Conservation (phyloP, 768 basidiomycete species). For the Strobilomyces dryophilus region DNA sequence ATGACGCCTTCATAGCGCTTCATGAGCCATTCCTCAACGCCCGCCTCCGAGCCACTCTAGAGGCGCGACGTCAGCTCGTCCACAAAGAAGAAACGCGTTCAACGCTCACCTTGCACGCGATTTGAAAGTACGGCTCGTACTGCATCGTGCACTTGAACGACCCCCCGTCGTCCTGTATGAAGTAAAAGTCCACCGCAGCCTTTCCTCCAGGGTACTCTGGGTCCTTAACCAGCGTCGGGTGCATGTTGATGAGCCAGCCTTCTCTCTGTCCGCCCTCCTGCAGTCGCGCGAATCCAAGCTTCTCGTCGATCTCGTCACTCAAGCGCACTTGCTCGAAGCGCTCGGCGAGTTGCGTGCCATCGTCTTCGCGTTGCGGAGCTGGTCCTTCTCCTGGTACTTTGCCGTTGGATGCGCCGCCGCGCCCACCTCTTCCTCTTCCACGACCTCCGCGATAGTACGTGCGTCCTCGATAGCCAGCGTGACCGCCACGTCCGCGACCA, state of each 20-base stretch:
- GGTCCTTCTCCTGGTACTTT: constrained; percentile 40
- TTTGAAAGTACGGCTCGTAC: constrained; percentile 93
- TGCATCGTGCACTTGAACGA: constrained; percentile 93
- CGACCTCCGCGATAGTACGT: constrained; percentile 45
- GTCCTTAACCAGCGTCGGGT: constrained; percentile 90
- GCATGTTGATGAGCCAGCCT: constrained; percentile 99
- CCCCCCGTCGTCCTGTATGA: constrained; percentile 93
- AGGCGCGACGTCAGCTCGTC: neutral
- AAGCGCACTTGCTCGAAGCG: constrained; percentile 75
- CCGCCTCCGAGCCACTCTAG: constrained; percentile 80
- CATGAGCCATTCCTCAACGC: constrained; percentile 92
- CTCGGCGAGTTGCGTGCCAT: constrained; percentile 83
- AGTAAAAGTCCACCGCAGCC: constrained; percentile 93
- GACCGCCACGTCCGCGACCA: constrained; percentile 40
- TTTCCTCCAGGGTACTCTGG: constrained; percentile 78
- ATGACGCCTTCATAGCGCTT: constrained; percentile 91
- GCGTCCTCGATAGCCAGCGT: constrained; percentile 30
- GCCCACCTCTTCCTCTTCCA: constrained; percentile 40
- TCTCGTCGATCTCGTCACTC: constrained; percentile 88
- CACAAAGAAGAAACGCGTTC: constrained; percentile 14
- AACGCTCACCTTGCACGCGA: constrained; percentile 76
- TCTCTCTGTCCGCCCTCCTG: constrained; percentile 75
- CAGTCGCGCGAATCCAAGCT: constrained; percentile 79
- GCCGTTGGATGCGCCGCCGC: constrained; percentile 29
- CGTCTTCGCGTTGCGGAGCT: constrained; percentile 74